A percentile compares a stretch with the other conserved stretches of the same genome.
Conservation (phyloP, 2,329 filamentous ascomycete genomes). For the Cryphonectria carpinicola region DNA sequence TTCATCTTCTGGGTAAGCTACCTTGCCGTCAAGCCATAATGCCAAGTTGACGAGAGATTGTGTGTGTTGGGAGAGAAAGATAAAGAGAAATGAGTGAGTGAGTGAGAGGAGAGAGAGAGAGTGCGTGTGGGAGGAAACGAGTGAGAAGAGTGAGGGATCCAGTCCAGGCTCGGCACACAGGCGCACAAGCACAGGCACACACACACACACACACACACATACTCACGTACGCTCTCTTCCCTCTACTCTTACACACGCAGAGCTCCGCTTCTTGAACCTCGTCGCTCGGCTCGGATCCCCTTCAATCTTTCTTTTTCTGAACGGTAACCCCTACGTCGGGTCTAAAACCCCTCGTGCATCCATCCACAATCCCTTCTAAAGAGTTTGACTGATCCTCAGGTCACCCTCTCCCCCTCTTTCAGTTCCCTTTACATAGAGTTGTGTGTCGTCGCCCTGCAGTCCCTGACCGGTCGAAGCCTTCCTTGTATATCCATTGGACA, state of each 20-base stretch:
- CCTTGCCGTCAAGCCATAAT: background rate
- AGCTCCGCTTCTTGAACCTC: background rate
- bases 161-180: background rate
- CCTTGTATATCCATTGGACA: background rate
- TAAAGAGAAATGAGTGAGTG: no score
- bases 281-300: background rate
- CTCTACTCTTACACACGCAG: background rate
- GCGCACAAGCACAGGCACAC: background rate
- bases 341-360: background rate
- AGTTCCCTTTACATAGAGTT: background rate
- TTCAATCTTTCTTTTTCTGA: background rate
- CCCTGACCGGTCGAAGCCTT: background rate
- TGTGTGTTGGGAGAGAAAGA: background rate
- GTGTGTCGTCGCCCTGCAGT: background rate
- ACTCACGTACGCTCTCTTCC: background rate
- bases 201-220: background rate
- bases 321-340: background rate
- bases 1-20: background rate
- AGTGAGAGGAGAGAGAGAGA: background rate
- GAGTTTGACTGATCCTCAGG: background rate
- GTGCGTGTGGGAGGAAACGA: no score
- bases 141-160: background rate
- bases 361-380: background rate
- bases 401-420: background rate
- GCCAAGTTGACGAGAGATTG: background rate